Percentiles rank a stretch among this genome's conserved stretches.
These are phyloP conservation scores for Sarocladiaceae sp. DNA, from an alignment of 2,329 filamentous ascomycete genomes.

Conservation along the genomic window DNA sequence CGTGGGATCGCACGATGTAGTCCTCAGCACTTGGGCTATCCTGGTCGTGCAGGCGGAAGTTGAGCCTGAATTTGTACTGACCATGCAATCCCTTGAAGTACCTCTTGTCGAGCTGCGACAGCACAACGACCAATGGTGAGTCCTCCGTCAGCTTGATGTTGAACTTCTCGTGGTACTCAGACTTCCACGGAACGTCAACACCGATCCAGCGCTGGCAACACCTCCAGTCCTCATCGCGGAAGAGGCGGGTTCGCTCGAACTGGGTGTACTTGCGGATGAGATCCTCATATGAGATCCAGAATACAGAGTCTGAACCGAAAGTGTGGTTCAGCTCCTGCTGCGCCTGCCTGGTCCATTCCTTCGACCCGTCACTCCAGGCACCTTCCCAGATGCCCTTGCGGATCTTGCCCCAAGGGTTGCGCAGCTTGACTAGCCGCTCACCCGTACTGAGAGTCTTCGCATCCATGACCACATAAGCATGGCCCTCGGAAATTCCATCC, in stretches of 20 bases:
- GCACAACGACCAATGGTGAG: conserved; percentile 51
- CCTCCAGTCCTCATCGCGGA: conserved; percentile 50
- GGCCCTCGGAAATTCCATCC: conserved; percentile 50
- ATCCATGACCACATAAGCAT: conserved; percentile 57
- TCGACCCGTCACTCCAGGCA: conserved; percentile 52
- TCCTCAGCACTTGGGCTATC: conserved; percentile 46
- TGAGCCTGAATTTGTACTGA: conserved; percentile 46
- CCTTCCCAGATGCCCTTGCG: conserved; percentile 55
- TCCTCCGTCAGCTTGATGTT: conserved; percentile 49
- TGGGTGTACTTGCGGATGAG: conserved; percentile 55
- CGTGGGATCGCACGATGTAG: conserved; percentile 53
- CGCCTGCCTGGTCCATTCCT: conserved; percentile 54
- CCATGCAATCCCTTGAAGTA: conserved; percentile 57
- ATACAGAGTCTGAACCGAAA: conserved; percentile 56
- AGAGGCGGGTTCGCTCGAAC: conserved; percentile 57
- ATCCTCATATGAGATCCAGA: conserved; percentile 59
- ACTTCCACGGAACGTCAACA: conserved; percentile 55
- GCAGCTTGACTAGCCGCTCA: conserved; percentile 50
- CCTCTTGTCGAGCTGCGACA: conserved; percentile 55
- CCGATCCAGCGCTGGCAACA: conserved; percentile 55
- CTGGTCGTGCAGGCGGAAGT: conserved; percentile 44
- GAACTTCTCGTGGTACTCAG: conserved; percentile 57
- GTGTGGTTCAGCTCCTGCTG: conserved; percentile 51
- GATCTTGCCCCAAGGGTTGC: conserved; percentile 55
- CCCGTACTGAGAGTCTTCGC: conserved; percentile 46